phyloP scores from a whole-genome alignment of 1,284 basidiomycete species.

The Tranzscheliella williamsii region DNA sequence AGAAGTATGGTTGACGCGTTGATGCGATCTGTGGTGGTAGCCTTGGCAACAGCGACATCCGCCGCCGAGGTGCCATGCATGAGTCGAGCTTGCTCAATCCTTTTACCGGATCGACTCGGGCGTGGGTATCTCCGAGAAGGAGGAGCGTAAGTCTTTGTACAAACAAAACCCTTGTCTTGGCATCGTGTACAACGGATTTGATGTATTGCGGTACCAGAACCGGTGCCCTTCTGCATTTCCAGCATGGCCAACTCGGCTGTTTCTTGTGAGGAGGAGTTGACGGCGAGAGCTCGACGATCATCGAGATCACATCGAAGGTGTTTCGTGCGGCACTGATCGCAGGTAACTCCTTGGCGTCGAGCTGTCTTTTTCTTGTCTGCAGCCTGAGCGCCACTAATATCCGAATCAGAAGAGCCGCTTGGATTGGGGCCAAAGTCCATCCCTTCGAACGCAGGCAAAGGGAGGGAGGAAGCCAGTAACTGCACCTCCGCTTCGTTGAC shows the following conservation, averaged over 20 bases:
- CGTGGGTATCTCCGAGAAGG: slow-evolving; percentile 50
- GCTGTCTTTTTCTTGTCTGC: slow-evolving; percentile 34
- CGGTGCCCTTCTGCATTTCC: slow-evolving; percentile 22
- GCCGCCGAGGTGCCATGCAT: slow-evolving; percentile 45
- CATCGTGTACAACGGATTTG: slow-evolving; percentile 48
- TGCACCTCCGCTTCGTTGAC: no score
- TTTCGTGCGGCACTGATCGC: slow-evolving; percentile 53
- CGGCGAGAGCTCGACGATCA: slow-evolving; percentile 26
- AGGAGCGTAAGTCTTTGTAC: slow-evolving; percentile 47
- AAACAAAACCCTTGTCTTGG: slow-evolving; percentile 41
- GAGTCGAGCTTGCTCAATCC: slow-evolving; percentile 56
- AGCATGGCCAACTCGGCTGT: slow-evolving; percentile 6
- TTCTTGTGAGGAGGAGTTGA: slow-evolving; percentile 10
- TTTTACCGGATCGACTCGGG: slow-evolving; percentile 54
- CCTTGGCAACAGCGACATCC: slow-evolving; percentile 1
- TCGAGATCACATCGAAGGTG: slow-evolving; percentile 53
- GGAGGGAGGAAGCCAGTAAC: slow-evolving; percentile 8
- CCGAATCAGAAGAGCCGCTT: slow-evolving; percentile 8
- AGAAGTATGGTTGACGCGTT: slow-evolving; percentile 30
- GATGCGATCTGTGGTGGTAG: slow-evolving; percentile 13
- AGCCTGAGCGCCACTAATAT: slow-evolving; percentile 4
- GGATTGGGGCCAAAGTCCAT: slow-evolving; percentile 1
- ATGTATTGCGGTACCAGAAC: slow-evolving; percentile 22
- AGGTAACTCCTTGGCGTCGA: slow-evolving; percentile 42
- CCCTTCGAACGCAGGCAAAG: slow-evolving; percentile 1